These are phyloP conservation scores for Tieghemostelium lacteum DNA, from an alignment of 78 protist genomes.

Conservation along the genomic window DNA sequence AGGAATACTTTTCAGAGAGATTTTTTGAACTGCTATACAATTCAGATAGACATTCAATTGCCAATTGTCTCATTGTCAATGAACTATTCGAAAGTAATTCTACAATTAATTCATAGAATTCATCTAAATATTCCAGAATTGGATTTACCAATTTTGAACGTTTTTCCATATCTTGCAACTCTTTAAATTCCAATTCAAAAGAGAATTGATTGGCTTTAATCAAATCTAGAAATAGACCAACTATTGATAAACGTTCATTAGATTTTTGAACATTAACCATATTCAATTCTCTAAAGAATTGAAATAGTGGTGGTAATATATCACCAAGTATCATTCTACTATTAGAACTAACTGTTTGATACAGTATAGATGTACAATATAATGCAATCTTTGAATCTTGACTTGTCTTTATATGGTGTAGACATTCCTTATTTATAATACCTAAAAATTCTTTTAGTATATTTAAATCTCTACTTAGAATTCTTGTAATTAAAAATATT, in stretches of 20 bases:
- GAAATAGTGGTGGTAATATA: conserved; percentile 28
- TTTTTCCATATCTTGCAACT: not conserved
- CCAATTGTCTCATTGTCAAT: conserved; percentile 3
- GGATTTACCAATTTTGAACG: too few species aligned
- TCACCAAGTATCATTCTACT: conserved; percentile 37
- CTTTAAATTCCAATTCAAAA: not conserved
- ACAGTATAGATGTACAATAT: conserved; percentile 64
- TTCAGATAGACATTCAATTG: conserved; percentile 50
- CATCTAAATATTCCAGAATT: not conserved
- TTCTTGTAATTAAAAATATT: conserved; percentile 31
- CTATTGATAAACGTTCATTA: conserved; percentile 58
- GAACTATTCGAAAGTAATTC: conserved; percentile 36
- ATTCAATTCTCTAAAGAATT: conserved; percentile 9
- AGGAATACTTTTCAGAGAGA: not conserved
- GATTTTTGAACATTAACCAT: conserved; percentile 12
- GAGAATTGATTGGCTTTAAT: conserved; percentile 49
- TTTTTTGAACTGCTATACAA: conserved; percentile 18
- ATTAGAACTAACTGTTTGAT: conserved; percentile 56
- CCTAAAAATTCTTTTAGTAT: conserved; percentile 30
- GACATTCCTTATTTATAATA: conserved; percentile 54
- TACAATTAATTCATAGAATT: conserved; percentile 20
- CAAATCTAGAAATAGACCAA: conserved; percentile 52
- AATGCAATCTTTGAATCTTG: conserved; percentile 71
- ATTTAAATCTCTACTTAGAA: conserved; percentile 9
- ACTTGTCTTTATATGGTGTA: conserved; percentile 69